Evolutionary conservation across 345 rosid genomes (phyloP).

Genomic region (Syzygium aqueum): DNA sequence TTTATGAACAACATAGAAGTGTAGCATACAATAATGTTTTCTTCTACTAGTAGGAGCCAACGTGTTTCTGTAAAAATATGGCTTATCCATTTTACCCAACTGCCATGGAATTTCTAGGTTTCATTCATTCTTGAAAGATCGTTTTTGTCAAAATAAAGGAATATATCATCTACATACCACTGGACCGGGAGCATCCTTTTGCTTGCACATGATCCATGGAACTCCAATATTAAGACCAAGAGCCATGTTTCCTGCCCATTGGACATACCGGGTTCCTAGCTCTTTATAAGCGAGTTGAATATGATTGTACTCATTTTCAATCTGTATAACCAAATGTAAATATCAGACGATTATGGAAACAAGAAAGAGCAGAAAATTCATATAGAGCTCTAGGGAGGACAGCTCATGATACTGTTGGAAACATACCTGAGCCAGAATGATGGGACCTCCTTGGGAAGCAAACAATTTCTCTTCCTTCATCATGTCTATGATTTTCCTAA

Average conservation of each 20-base stretch:
- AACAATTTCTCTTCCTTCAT: constrained; percentile 24
- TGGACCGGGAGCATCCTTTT: constrained; percentile 73
- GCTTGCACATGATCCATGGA: constrained; percentile 98
- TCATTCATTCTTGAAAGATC: neutral
- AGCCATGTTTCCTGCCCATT: constrained; percentile 71
- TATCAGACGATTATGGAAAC: neutral
- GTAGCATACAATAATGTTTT: neutral
- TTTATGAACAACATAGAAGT: neutral
- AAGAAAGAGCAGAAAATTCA: neutral
- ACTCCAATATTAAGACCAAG: constrained; percentile 42
- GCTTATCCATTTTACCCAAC: neutral
- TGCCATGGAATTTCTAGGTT: neutral
- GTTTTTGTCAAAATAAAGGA: neutral
- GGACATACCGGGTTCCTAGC: constrained; percentile 47
- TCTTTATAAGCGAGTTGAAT: constrained; percentile 58
- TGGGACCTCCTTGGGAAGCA: constrained; percentile 46
- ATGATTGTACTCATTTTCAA: constrained; percentile 82
- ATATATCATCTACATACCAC: constrained; percentile 28
- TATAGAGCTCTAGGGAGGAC: neutral
- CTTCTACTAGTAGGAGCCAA: neutral
- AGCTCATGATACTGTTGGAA: neutral
- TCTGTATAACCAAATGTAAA: constrained; percentile 20
- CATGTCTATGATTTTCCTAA: constrained; percentile 12
- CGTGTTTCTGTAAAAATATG: neutral
- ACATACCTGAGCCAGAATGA: constrained; percentile 31